phyloP scores from a whole-genome alignment of 1,139 yeast species.

The Yamadazyma jaroonii region DNA sequence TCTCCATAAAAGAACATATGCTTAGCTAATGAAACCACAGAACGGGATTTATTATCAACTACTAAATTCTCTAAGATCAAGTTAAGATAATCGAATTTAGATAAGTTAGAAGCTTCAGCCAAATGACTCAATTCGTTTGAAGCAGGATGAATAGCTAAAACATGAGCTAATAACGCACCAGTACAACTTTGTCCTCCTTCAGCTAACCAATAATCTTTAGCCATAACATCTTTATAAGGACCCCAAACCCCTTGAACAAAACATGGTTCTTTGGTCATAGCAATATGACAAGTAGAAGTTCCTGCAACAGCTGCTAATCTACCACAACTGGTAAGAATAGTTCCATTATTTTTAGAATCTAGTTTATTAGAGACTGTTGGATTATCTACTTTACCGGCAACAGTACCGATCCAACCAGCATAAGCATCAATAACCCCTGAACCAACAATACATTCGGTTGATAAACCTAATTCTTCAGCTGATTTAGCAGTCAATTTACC shows the following conservation, averaged over 20 bases:
- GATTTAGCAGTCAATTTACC: constrained; percentile 66
- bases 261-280: constrained; percentile 78
- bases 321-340: constrained; percentile 64
- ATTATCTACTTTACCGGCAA: constrained; percentile 75
- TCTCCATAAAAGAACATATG: constrained; percentile 93
- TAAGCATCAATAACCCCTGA: constrained; percentile 97
- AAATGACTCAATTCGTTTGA: constrained; percentile 62
- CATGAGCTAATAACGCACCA: constrained; percentile 90
- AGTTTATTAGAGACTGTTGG: constrained; percentile 42
- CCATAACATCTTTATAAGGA: constrained; percentile 89
- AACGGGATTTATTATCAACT: constrained; percentile 52
- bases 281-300: constrained; percentile 94
- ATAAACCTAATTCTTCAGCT: constrained; percentile 83
- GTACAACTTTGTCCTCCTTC: constrained; percentile 99
- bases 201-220: constrained; percentile 91
- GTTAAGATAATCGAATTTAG: constrained; percentile 82
- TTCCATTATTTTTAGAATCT: constrained; percentile 28
- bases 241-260: constrained; percentile 99
- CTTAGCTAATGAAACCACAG: constrained; percentile 78
- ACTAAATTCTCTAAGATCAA: constrained; percentile 66
- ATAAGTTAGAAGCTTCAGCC: constrained; percentile 63
- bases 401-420: constrained; percentile 99
- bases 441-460: constrained; percentile 80
- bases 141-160: constrained; percentile 89
- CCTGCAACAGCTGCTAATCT: constrained; percentile 98